Evolutionary conservation across 257 asterid species (phyloP), one percentile per base, ranked within the genome.

Genomic region (Primulina eburnea): DNA sequence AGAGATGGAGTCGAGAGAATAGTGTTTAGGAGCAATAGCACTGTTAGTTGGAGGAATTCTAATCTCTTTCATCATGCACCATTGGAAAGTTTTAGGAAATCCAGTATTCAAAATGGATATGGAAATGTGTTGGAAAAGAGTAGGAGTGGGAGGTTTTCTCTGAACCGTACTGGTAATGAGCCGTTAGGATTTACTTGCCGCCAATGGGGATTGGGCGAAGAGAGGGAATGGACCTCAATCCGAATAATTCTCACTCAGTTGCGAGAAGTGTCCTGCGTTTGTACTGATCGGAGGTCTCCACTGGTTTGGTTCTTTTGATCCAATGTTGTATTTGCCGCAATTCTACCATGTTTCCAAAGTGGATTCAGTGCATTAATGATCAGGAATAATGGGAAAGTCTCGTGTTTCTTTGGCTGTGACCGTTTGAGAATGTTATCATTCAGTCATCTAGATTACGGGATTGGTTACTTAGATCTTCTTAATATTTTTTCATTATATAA

Each of bases 261-360:
- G 88, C 94, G 6, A 79, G 85, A 75, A 82, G 87, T 2, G 56
- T 50, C 20, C 56, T 50, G 20, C 56, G 56, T 16, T 50, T 50
- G 56, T 50, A 50, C 56, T 50, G 20, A 50, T 50, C 4, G 56
- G 56, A 50, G 18, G 4, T 16, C 20, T 50, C 56, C 20, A 5
- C 20, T 50, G 20, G 18, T 50, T 50, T 14, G 56, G 18, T 50
- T 50, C 20, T 16, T 50, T 16, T 50, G 56, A 50, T 50, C 16
- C 56, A 50, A 50, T 50, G 56, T 50, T 50, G 56, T 50, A 4
- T 50, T 50, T 16, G 56, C 56, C 16, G 20, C 56, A 16, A 16
- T 50, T 50, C 56, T 50, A 14, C 56, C 18, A 16, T 16, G 16
- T 50, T 50, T 16, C 5, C 21, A 50, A 50, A 16, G 16, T 50